Base-by-base conservation (phyloP, 768 basidiomycete genomes). In the Calocybe gangraenosa region DNA sequence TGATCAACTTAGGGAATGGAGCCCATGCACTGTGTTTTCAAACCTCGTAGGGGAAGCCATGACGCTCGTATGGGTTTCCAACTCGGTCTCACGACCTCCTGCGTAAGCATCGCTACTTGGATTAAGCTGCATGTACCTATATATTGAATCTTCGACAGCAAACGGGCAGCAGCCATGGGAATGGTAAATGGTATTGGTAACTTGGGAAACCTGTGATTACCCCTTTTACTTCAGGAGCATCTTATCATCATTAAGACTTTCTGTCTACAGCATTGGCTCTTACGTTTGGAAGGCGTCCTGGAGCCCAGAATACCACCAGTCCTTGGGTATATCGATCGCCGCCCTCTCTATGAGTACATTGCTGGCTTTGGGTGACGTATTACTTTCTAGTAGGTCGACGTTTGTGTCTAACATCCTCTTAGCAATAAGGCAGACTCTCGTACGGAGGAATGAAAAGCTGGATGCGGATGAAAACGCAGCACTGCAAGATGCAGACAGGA, bases 61-160 rank as follows among this genome's bases (percentile, higher is more conserved):
- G 63, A 77, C 71, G 0, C 55, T 77, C 15, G 80, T 82, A 1
- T 84, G 83, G 82, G 74, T 82, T 6, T 73, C 79, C 0, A 82
- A 81, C 48, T 66, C 73, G 1, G 59, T 83, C 31, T 75, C 80
- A 13, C 70, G 82, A 2, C 82, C 82, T 23, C 81, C 81, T 2
- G 73, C 78, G 50, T 79, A 70, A 48, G 54, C 8, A 9, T 2
- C n/a, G 9, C 7, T 39, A 7, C n/a, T n/a, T 14, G 6, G 14
- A 25, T 17, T 13, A 17, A 21, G 9, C 11, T 28, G 25, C 2
- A 3, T 7, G 21, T 30, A 3, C n/a, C 18, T 39, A n/a, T 18
- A 9, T 1, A 28, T 11, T 11, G 7, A 37, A 39, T 15, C 30
- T 28, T 15, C 3, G 44, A 28, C 36, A 74, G 72, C 11, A 75